Evolutionary conservation across 2,329 filamentous ascomycete species (phyloP), one percentile per base, ranked within the genome.

Genomic region (Colletotrichum horii): DNA sequence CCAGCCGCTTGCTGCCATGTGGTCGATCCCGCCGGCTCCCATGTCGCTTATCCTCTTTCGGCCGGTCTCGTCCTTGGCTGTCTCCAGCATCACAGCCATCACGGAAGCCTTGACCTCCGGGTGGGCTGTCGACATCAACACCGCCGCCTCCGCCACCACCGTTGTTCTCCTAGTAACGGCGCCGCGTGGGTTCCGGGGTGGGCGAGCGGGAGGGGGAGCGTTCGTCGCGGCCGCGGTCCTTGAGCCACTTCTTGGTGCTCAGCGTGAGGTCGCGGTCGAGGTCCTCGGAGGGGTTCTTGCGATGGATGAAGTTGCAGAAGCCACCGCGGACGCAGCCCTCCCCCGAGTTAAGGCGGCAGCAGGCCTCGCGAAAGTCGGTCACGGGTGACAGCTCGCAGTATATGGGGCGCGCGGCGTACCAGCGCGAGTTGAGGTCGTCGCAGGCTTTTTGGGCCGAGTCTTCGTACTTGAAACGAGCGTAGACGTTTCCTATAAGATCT

Each of bases 391-490:
- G 89, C 87, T 99, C 97, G 92, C 96, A 98, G 89, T 99, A 99
- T 86, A 99, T 98, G 78, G 97, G 97, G 69, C 97, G 91, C 24
- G 95, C 97, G 76, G 97, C 96, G 87, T 99, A 99, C 97, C 97
- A 99, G 82, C 97, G 93, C 74, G 91, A 93, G 87, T 98, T 99
- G 80, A 98, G 92, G 76, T 94, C 94, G 87, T 98, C 97, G 90
- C 96, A 98, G 77, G 97, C 97, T 78, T 93, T 92, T 85, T 98
- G 96, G 67, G 97, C 96, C 70, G 93, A 94, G 85, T 99, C 97
- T 90, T 99, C 97, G 91, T 98, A 99, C 88, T 99, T 99, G 94
- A 98, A 99, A 80, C 97, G 95, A 67, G 97, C 97, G 89, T 99
- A 99, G 82, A 99, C 97, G 87, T 99, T 99, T 83, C 97, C 97